Evolutionary conservation across 2,329 filamentous ascomycete genomes (phyloP), one percentile per base, ranked within the genome.

Genomic region (Fusarium brachygibbosum): DNA sequence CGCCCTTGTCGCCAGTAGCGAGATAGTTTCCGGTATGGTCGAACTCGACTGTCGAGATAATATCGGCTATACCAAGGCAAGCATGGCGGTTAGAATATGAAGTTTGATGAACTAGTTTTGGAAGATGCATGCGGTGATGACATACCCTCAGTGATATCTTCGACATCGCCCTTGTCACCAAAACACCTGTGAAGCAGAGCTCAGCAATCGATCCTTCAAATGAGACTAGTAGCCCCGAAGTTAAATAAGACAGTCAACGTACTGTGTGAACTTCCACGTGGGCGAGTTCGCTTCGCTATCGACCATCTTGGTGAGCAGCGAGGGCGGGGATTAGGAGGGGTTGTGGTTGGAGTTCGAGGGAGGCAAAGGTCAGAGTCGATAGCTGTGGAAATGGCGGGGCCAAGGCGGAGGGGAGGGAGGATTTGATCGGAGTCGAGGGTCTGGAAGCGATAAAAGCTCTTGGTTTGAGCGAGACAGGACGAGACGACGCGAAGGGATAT

Each of bases 191-290:
- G 60, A 41, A 53, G 64, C 69, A 59, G 29, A 58, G 45, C 29
- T 76, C 61, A 72, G 64, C 50, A 71, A 71, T 65, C 42, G 58
- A 53, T 40, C 56, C 42, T 54, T 41, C 34, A 44, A 45, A 51
- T 49, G 55, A 34, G 34, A 23, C n/a, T 54, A 51, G 60, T 28
- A 45, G 35, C 44, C 19, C 48, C 29, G 35, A 60, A 37, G 53
- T 10, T 13, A 29, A 32, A 52, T 31, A 28, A 41, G 48, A 55
- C 29, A 29, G 63, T 38, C 49, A 58, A 87, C 93, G 83, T 92
- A 97, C 94, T 98, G 95, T 82, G 95, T 98, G 85, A 98, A 98
- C 88, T 98, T 98, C 95, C 95, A 98, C 84, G 94, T 98, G 80
- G 94, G 94, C 85, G 93, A 91, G 87, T 90, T 93, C 84, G 92